Evolutionary conservation across 139 green algal genomes (phyloP), one percentile per base, ranked within the genome.

Genomic region (Asterochloris erici): DNA sequence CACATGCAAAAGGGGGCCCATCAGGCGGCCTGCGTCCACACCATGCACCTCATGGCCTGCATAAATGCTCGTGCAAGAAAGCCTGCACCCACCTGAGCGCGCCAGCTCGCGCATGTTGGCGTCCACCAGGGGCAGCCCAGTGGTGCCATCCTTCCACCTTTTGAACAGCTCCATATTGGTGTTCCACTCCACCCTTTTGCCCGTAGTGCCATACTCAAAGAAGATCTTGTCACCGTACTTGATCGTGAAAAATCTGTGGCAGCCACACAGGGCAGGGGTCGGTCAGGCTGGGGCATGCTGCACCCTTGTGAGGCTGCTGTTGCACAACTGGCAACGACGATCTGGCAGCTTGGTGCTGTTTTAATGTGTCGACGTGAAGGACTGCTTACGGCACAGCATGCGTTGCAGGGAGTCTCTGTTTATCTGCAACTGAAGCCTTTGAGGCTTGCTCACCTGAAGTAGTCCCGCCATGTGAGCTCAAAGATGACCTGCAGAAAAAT

Each of bases 31-130:
- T 70, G 76, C 21, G 68, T 80, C 6, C 38, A 54, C 38, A 54
- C 38, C 38, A 6, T 54, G 38, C 38, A 54, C 38, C 38, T 54
- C 38, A 54, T 6, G 6, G 38, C 38, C 38, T 54, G 38, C 38
- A 54, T 6, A 54, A 54, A 54, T 2, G 38, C 38, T 54, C 38
- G 2, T 54, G 2, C 38, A 54, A 54, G 38, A 54, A 54, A 54
- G 38, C 38, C 38, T 54, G 38, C 38, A 23, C 77, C 26, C 82
- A 91, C 95, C 96, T 47, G 96, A 98, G 0, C 86, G 84, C 1
- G 75, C 73, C 14, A 99, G 87, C 90, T 99, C 97, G 9, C 97
- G 84, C 97, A 99, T 99, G 89, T 98, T 98, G 54, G 97, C 97
- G 79, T 99, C 97, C 28, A 99, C 94, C 78, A 99, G 89, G 1